A percentile compares a stretch with the other conserved stretches of the same genome.
These are phyloP conservation scores for Leccinellum albellum DNA, from an alignment of 768 basidiomycete species.

Conservation along the genomic window DNA sequence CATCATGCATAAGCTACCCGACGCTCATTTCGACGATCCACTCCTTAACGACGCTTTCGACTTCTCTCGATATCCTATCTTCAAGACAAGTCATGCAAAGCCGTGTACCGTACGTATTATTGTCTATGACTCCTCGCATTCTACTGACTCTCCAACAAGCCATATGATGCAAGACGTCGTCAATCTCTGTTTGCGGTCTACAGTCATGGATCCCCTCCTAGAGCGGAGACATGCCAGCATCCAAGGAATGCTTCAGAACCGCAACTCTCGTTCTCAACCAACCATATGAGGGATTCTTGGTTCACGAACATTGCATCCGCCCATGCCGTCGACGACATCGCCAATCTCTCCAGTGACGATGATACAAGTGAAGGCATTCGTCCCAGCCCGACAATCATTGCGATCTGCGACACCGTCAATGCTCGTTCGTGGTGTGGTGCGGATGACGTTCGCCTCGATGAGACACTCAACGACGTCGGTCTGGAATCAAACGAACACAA, in stretches of 20 bases:
- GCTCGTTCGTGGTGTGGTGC: not conserved
- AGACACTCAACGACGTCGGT: not conserved
- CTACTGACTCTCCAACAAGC: not conserved
- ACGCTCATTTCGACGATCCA: slow-evolving; percentile 22
- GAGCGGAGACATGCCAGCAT: not conserved
- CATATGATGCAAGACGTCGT: not conserved
- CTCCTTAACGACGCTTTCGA: slow-evolving; percentile 22
- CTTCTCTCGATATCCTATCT: slow-evolving; percentile 10
- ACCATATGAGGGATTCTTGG: slow-evolving; percentile 17
- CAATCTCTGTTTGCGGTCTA: not conserved
- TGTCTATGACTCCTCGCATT: not conserved
- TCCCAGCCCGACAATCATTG: not conserved
- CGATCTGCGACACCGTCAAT: not conserved
- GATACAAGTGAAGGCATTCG: not conserved
- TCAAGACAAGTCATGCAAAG: not conserved
- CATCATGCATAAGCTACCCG: not conserved
- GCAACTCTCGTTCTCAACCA: slow-evolving; percentile 17
- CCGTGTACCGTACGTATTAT: slow-evolving; percentile 6
- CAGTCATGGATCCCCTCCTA: not conserved
- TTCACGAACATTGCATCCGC: slow-evolving; percentile 7
- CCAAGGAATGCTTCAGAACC: slow-evolving; percentile 24
- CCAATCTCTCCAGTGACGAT: slow-evolving; percentile 1
- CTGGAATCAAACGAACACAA: not conserved
- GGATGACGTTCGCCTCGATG: not conserved
- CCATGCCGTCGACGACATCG: slow-evolving; percentile 10